Base-by-base conservation (phyloP, 192 early-diverging fungal genomes). In the Blastocladiella britannica region DNA sequence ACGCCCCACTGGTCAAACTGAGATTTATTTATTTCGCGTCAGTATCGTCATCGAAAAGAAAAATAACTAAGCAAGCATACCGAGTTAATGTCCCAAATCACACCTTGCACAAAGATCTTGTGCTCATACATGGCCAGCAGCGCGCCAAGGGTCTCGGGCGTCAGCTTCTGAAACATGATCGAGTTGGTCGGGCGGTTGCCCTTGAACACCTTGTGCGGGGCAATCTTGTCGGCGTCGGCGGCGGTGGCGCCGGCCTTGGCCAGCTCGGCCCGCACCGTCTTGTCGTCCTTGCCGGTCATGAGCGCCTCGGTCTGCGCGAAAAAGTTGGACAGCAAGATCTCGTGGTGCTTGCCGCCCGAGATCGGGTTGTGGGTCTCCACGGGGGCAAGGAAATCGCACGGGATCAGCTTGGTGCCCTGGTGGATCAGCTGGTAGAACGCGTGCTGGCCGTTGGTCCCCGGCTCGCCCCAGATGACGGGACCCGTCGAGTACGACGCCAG, bases 361-460 rank as follows among this genome's bases (percentile, higher is more conserved):
- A 97, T 83, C 24, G 93, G 93, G 72, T 98, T 98, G 62, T 87
- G 85, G 20, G 90, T 82, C 64, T 84, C 81, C 4, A 94, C 83
- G 52, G 93, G 88, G 18, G 94, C 94, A 58, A 98, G 67, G 72
- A 98, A 98, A 67, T 98, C 94, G 63, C 79, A 80, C 26, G 94
- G 94, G 56, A 94, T 84, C 25, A 97, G 70, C 68, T 96, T 96
- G 30, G 93, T 93, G 43, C 94, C 94, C 74, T 98, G 94, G 76
- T 98, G 94, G 65, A 98, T 93, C 60, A 98, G 73, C 72, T 98
- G 94, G 69, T 98, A 98, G 74, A 98, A 98, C 28, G 94, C 91
- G 57, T 98, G 94, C 70, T 98, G 94, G 53, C 91, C 94, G 69
- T 98, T 98, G 62, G 94, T 98, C 37, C 94, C 94, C 28, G 94